These are phyloP conservation scores for Diaporthe caulivora DNA, from an alignment of 2,329 filamentous ascomycete genomes.

Conservation along the genomic window DNA sequence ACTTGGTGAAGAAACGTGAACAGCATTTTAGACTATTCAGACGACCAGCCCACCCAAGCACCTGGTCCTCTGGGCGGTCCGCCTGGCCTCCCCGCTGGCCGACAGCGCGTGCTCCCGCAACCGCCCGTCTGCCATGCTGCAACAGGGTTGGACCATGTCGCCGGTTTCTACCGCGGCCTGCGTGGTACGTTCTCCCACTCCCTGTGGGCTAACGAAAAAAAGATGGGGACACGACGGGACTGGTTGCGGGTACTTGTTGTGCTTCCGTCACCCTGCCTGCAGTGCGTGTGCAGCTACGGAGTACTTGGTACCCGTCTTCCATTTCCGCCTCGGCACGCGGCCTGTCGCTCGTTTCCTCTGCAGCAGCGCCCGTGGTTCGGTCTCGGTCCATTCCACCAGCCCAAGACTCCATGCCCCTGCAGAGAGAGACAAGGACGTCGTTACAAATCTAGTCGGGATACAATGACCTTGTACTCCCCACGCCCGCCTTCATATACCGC, in stretches of 20 bases:
- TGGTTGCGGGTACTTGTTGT: conserved; percentile 8
- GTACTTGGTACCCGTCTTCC: background rate
- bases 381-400: conserved; percentile 28
- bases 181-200: conserved; percentile 16
- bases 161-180: background rate
- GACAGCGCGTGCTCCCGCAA: conserved; percentile 31
- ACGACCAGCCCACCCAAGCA: conserved; percentile 18
- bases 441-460: background rate
- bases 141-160: conserved; percentile 21
- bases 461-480: conserved; percentile 31
- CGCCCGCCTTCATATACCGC: conserved; percentile 24
- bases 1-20: background rate
- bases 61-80: conserved; percentile 17
- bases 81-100: conserved; percentile 27
- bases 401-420: conserved; percentile 17
- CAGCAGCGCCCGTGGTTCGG: conserved; percentile 14
- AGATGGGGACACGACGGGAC: background rate
- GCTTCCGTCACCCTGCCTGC: conserved; percentile 17
- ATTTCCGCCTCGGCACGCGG: conserved; percentile 17
- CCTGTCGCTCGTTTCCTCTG: conserved; percentile 26
- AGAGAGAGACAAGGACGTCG: background rate
- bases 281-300: conserved; percentile 7
- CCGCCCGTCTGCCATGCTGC: conserved; percentile 29
- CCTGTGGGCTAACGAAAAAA: conserved; percentile 11
- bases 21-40: background rate